These are phyloP conservation scores for Funneliformis geosporum DNA, from an alignment of 192 early-diverging fungal species.

Conservation along the genomic window DNA sequence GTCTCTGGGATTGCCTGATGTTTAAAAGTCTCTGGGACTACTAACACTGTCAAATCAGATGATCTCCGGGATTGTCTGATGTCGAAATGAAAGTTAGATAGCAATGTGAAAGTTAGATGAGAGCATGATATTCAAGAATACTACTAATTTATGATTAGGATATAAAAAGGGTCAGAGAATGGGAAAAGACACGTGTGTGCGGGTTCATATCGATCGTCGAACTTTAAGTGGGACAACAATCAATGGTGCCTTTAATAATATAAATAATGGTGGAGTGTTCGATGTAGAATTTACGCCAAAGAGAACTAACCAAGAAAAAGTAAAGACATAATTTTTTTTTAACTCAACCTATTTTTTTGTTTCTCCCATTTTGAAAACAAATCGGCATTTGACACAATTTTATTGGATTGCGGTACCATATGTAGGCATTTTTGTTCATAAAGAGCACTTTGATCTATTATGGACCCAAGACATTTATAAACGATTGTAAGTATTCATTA, in stretches of 20 bases:
- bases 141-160: constrained; percentile 1
- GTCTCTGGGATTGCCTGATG: constrained; percentile 6
- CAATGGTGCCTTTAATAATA: too few species aligned
- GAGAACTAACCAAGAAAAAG: too few species aligned
- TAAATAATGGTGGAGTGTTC: too few species aligned
- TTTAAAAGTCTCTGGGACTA: constrained; percentile 11
- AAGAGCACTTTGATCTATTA: constrained; percentile 19
- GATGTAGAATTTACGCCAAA: too few species aligned
- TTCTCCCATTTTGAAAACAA: too few species aligned
- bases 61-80: constrained; percentile 15
- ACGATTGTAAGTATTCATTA: constrained; percentile 10
- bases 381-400: too few species aligned
- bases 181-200: constrained; percentile 4
- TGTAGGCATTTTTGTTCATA: constrained; percentile 7
- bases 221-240: too few species aligned
- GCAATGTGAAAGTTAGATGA: too few species aligned
- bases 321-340: too few species aligned
- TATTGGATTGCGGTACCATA: too few species aligned
- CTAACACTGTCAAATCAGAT: constrained; percentile 18
- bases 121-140: too few species aligned
- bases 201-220: not conserved
- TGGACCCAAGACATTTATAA: constrained; percentile 23
- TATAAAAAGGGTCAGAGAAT: constrained; percentile 10
- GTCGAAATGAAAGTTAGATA: constrained; percentile 14
- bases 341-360: too few species aligned